Base-by-base conservation (phyloP, 345 rosid species). In the Kernera saxatilis region DNA sequence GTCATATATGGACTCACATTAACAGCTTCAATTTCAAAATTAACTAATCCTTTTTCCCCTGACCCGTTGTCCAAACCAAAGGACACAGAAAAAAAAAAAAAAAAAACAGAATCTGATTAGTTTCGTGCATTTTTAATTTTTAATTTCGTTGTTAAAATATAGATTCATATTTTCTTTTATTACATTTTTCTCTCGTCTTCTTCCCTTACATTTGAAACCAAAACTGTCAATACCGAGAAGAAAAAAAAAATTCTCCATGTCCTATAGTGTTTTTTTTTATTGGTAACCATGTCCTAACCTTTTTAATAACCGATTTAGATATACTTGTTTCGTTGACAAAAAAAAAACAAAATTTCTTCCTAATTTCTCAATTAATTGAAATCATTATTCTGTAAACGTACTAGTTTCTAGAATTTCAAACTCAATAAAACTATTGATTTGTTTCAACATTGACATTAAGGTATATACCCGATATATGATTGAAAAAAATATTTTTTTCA, bases 31-130 rank as follows among this genome's bases (percentile, higher is more conserved):
- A 17, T 53, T 40, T 29, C 23, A 14, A 26, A 36, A 49, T 14
- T 39, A 5, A 23, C 21, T n/a, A 29, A 12, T 0, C 8, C 2
- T 9, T 33, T 8, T 7, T 49, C 5, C 15, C 33, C 58, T 40
- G 63, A 58, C 73, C 67, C 23, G 37, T 30, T 66, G 32, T 58
- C 41, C 54, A 40, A 48, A 50, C 68, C 63, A 74, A 74, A 30
- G 67, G 73, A 59, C 78, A 58, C 29, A 32, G 0, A 37, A 0
- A 45, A 5, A 39, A 4, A 14, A 30, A 54, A 45, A 37, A 0
- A 45, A 5, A 39, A 4, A 14, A 30, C 44, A 45, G 0, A 22
- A 23, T 62, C 35, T 25, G 37, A 52, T 43, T 40, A n/a, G n/a
- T 40, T 14, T 50, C 30, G 19, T 40, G 26, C 39, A n/a, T n/a